phyloP scores from a whole-genome alignment of 164 flowering plant species.

The Stephania japonica region DNA sequence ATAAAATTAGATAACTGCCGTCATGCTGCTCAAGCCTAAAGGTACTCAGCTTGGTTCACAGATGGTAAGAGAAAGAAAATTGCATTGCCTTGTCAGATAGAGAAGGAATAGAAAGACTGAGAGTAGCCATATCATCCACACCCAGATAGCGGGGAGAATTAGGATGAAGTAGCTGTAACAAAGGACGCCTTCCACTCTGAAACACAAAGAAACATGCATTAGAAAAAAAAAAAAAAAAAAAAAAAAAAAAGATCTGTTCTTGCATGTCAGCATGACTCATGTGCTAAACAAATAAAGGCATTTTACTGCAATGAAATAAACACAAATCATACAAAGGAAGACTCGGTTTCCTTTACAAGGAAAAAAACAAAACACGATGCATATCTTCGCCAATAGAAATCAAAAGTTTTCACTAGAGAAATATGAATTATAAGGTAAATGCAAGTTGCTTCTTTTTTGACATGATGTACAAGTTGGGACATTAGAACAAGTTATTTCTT shows the following conservation, averaged over 20 bases:
- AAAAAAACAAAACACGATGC: too few relatives aligned
- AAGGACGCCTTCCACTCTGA: constrained; percentile 71
- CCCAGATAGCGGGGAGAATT: constrained; percentile 66
- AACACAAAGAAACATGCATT: constrained; percentile 11
- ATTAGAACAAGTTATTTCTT: too few relatives aligned
- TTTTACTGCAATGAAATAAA: too few relatives aligned
- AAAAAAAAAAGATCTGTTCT: background rate
- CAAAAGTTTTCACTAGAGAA: background rate
- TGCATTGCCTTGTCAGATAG: constrained; percentile 43
- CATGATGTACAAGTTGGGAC: too few relatives aligned
- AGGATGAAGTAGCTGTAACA: constrained; percentile 90
- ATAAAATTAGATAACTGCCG: background rate
- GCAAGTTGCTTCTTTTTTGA: too few relatives aligned
- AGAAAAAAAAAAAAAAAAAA: background rate
- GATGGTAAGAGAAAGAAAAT: background rate
- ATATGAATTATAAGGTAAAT: background rate
- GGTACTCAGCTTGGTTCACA: background rate
- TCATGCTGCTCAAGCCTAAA: background rate
- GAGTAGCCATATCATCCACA: constrained; percentile 59
- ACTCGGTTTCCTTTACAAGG: too few relatives aligned
- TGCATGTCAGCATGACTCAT: background rate
- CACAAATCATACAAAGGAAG: too few relatives aligned
- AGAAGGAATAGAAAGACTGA: constrained; percentile 61
- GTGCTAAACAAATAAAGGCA: background rate
- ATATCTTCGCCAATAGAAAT: too few relatives aligned